These are phyloP conservation scores for Botrytis galanthina DNA, from an alignment of 2,329 filamentous ascomycete genomes.

Conservation along the genomic window DNA sequence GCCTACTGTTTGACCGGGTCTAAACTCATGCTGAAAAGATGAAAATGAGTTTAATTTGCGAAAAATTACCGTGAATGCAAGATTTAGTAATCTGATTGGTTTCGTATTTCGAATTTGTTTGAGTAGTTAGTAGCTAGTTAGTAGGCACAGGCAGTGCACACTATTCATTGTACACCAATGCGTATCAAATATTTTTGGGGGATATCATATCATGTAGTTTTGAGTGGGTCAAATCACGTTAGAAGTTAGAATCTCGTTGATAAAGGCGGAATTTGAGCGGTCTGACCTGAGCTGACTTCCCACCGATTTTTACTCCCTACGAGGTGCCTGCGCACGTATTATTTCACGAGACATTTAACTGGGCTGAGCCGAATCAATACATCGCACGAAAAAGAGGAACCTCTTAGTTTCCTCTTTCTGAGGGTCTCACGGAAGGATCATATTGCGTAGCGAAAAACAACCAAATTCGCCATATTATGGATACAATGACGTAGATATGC, in stretches of 20 bases:
- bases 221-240: background rate
- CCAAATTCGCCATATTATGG: conserved; percentile 15
- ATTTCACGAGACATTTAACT: conserved; percentile 4
- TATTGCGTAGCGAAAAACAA: conserved; percentile 9
- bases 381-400: background rate
- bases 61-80: conserved; percentile 11
- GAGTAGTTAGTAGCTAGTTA: background rate
- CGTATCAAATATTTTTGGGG: background rate
- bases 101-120: background rate
- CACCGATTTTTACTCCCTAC: conserved; percentile 2
- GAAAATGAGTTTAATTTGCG: conserved; percentile 11
- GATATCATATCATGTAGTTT: background rate
- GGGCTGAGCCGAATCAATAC: conserved; percentile 1
- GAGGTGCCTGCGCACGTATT: background rate
- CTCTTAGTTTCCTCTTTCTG: background rate
- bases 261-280: conserved; percentile 2
- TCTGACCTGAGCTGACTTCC: conserved; percentile 8
- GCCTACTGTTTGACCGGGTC: background rate
- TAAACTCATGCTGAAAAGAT: background rate
- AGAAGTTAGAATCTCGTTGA: background rate
- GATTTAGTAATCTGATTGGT: background rate
- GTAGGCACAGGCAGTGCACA: background rate
- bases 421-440: conserved; percentile 10
- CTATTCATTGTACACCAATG: background rate
- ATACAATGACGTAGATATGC: conserved; percentile 8